These are phyloP conservation scores for Prinsepia uniflora DNA, from an alignment of 306 rosid genomes.

Conservation along the genomic window DNA sequence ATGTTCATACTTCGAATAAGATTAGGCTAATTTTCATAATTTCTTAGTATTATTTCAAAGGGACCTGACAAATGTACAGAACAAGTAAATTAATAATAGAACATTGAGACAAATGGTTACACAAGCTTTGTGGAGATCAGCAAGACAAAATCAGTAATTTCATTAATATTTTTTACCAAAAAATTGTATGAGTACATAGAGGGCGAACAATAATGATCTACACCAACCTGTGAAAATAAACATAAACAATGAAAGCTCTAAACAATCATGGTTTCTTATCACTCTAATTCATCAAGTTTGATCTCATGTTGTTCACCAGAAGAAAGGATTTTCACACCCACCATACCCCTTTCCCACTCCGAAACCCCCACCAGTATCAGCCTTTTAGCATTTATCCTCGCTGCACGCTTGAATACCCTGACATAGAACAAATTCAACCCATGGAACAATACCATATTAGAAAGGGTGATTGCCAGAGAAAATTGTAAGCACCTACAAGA, in stretches of 20 bases:
- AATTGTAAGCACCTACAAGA: constrained; percentile 11
- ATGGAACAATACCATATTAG: constrained; percentile 15
- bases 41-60: not conserved
- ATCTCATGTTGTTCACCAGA: constrained; percentile 82
- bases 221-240: not conserved
- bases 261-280: constrained; percentile 21
- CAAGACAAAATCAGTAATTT: not conserved
- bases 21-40: not conserved
- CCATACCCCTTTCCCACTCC: constrained; percentile 92
- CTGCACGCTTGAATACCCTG: constrained; percentile 87
- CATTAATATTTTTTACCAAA: constrained; percentile 8
- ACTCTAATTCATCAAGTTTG: constrained; percentile 71
- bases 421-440: constrained; percentile 16
- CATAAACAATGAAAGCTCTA: not conserved
- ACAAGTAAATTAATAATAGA: not conserved
- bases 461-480: constrained; percentile 5
- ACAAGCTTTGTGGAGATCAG: not conserved
- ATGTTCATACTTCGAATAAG: not conserved
- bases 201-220: not conserved
- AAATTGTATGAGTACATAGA: not conserved
- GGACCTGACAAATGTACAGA: not conserved
- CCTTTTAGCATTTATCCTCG: constrained; percentile 67
- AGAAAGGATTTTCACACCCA: constrained; percentile 73
- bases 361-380: constrained; percentile 80
- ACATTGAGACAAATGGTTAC: not conserved